Evolutionary conservation across 2,329 filamentous ascomycete species (phyloP).

Genomic region (Colletotrichum tropicicola): DNA sequence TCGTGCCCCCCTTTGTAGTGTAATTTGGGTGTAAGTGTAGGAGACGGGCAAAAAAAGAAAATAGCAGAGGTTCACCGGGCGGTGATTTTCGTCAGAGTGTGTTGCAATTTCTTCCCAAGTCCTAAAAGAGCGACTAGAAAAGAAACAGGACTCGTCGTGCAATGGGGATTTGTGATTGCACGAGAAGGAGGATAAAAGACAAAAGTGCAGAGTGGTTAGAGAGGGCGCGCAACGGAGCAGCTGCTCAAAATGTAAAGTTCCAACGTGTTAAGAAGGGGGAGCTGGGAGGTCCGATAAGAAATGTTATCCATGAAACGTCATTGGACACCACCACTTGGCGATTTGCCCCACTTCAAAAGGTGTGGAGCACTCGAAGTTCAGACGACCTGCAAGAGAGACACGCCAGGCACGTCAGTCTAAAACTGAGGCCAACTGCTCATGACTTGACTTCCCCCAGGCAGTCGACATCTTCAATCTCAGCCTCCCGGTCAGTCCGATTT

Average conservation of each 20-base stretch:
- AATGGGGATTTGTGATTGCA: neutral
- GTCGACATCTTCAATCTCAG: too few species aligned
- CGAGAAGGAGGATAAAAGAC: neutral
- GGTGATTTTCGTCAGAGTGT: neutral
- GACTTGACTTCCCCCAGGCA: too few species aligned
- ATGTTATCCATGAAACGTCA: constrained; percentile 3
- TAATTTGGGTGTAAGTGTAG: neutral
- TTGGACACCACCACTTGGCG: neutral
- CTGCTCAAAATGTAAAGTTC: constrained; percentile 30
- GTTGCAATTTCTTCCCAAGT: neutral
- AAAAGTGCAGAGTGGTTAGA: constrained; percentile 8
- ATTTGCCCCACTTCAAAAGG: neutral
- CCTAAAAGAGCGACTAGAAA: constrained; percentile 18
- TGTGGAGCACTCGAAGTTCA: constrained; percentile 16
- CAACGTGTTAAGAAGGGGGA: constrained; percentile 34
- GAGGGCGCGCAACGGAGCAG: constrained; percentile 15
- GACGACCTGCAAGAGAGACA: neutral
- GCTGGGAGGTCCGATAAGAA: constrained; percentile 29
- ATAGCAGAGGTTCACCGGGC: neutral
- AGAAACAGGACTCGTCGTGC: neutral
- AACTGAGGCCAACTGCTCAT: neutral
- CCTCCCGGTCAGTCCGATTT: too few species aligned
- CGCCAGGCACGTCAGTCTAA: neutral
- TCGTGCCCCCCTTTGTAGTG: constrained; percentile 41
- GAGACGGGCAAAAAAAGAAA: neutral